phyloP scores from a whole-genome alignment of 495 filamentous ascomycete genomes.

The Penicillium riverlandense region DNA sequence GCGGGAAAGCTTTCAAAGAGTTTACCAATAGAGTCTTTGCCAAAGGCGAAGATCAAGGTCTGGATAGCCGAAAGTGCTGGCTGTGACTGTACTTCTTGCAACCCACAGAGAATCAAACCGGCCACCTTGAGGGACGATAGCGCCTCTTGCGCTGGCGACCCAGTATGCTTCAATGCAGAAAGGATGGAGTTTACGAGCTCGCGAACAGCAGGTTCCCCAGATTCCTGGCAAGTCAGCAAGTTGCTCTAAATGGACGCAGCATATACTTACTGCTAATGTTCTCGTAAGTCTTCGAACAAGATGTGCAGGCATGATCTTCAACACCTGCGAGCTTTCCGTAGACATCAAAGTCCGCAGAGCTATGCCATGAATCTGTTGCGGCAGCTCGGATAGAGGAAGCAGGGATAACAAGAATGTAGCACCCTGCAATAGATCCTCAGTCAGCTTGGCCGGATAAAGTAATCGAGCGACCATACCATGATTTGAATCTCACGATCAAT shows the following conservation, averaged over 20 bases:
- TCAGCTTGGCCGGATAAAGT: not conserved
- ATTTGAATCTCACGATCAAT: slow-evolving; percentile 36
- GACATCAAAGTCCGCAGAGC: slow-evolving; percentile 22
- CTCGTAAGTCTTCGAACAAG: slow-evolving; percentile 17
- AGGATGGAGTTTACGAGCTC: slow-evolving; percentile 18
- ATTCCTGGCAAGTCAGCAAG: slow-evolving; percentile 10
- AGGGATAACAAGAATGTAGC: slow-evolving; percentile 29
- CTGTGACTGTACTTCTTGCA: slow-evolving; percentile 10
- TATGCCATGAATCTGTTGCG: slow-evolving; percentile 16
- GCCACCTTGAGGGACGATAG: slow-evolving; percentile 18
- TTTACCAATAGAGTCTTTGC: slow-evolving; percentile 11
- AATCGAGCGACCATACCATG: slow-evolving; percentile 24
- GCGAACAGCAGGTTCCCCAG: slow-evolving; percentile 14
- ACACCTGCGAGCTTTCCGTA: slow-evolving; percentile 13
- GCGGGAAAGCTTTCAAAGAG: slow-evolving; percentile 18
- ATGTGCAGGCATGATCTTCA: slow-evolving; percentile 15
- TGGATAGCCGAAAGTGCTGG: slow-evolving; percentile 2
- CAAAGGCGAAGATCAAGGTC: slow-evolving; percentile 2
- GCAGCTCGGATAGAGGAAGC: slow-evolving; percentile 12
- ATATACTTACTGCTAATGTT: slow-evolving; percentile 19
- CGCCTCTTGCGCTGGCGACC: not conserved
- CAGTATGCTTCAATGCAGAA: slow-evolving; percentile 10
- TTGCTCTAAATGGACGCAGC: not conserved
- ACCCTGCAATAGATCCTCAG: slow-evolving; percentile 17
- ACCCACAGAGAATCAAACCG: slow-evolving; percentile 13